Evolutionary conservation across 371 early-diverging fungal species (phyloP), one percentile per base, ranked within the genome.

Genomic region (Mucor indicus): DNA sequence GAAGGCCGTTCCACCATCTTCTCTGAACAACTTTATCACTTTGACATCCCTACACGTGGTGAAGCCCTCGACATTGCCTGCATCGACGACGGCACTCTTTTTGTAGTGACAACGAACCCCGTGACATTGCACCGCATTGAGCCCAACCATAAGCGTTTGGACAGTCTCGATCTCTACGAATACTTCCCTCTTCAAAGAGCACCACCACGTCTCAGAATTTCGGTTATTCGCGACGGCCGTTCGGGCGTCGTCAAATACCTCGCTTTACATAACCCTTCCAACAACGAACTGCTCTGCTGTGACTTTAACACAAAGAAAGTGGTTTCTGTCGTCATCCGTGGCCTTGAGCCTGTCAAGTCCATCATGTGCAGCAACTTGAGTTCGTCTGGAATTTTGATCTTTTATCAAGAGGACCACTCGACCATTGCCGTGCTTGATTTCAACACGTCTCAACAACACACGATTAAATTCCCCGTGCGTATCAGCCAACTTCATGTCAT

Each of bases 161-260:
- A 76, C 4, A 79, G 76, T n/a, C 60, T 88, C 1, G 87, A 88
- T 52, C 72, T 90, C 45, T 88, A 87, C 43, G 90, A 90, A 52
- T 90, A 85, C 48, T 86, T 86, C 59, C 89, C 89, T n/a, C 63
- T 84, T 10, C 81, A 82, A 47, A 55, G 78, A 31, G 81, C 84
- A 13, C 79, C 86, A 38, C 81, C 84, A 38, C 57, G 80, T 24
- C 67, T 86, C 25, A 70, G 74, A 13, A 64, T 86, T 17, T 67
- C 85, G 16, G 59, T 74, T 7, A 67, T 80, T n/a, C 68, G 69
- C 36, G 50, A 60, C 10, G 9, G 11, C 6, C 22, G 16, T 4
- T 31, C 44, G 2, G 72, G 71, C 1, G 38, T 45, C 4, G 61
- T 69, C 24, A 74, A 72, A 20, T 79, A 79, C 46, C 48, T 90